Conservation (phyloP, 352 stramenopile genomes). For the Phytophthora parvispora region DNA sequence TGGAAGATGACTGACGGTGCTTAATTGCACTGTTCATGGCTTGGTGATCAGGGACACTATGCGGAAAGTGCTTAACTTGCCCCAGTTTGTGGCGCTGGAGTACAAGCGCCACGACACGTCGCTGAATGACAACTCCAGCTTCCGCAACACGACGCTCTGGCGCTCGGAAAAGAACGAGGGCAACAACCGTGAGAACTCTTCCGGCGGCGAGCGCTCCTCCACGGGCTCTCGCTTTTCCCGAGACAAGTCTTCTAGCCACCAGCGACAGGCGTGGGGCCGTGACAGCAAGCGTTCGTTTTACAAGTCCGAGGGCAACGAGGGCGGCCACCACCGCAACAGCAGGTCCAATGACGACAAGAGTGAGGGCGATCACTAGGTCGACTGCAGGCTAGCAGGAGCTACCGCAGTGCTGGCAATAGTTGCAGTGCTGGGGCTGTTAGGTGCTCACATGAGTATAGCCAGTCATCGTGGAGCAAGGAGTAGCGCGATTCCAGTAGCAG, state of each 20-base stretch:
- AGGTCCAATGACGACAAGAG: constrained; percentile 43
- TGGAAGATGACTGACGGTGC: not conserved
- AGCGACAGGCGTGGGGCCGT: constrained; percentile 67
- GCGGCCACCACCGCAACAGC: constrained; percentile 41
- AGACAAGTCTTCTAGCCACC: constrained; percentile 50
- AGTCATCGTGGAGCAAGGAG: not conserved
- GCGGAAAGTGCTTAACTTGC: constrained; percentile 91
- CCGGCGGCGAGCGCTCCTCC: constrained; percentile 30
- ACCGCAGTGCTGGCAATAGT: constrained; percentile 4
- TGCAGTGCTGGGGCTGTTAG: constrained; percentile 11
- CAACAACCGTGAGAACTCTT: constrained; percentile 32
- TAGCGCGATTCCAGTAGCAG: constrained; percentile 6
- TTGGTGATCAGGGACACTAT: constrained; percentile 80
- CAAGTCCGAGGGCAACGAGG: constrained; percentile 57
- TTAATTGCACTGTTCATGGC: not conserved
- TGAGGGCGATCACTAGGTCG: constrained; percentile 25
- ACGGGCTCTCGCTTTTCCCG: constrained; percentile 64
- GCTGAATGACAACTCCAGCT: constrained; percentile 84
- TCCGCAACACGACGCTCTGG: constrained; percentile 86
- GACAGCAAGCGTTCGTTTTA: constrained; percentile 67
- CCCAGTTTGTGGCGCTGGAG: constrained; percentile 92
- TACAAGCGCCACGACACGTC: constrained; percentile 94
- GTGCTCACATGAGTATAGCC: not conserved
- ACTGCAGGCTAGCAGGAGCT: not conserved
- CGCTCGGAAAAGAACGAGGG: constrained; percentile 64